phyloP scores from a whole-genome alignment of 1,284 basidiomycete genomes.

The Mycena citricolor region DNA sequence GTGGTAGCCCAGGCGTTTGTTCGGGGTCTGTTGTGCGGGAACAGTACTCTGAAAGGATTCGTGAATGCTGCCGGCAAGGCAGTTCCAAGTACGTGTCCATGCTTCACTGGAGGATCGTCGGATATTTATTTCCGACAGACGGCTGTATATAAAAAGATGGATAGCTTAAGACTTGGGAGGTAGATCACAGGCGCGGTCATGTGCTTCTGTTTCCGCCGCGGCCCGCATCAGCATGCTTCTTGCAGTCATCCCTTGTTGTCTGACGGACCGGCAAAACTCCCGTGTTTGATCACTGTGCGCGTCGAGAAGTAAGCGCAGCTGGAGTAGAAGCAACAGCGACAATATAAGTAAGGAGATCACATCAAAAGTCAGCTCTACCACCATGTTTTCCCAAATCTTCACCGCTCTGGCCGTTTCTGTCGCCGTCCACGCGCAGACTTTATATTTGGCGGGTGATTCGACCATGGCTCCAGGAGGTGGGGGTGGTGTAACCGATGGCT shows the following conservation, averaged over 20 bases:
- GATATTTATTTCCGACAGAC: slow-evolving; percentile 5
- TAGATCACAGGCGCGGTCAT: no score
- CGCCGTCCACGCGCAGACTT: slow-evolving; percentile 19
- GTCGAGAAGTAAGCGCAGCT: no score
- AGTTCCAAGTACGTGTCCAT: slow-evolving; percentile 25
- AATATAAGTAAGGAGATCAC: no score
- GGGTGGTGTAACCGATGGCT: slow-evolving; percentile 35
- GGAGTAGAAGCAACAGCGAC: no score
- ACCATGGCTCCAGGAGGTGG: slow-evolving; percentile 43
- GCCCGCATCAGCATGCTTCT: no score
- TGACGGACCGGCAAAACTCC: no score
- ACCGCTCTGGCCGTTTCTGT: slow-evolving; percentile 10
- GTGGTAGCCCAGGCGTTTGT: slow-evolving; percentile 35
- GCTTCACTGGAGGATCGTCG: no score
- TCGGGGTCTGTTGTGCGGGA: slow-evolving; percentile 26
- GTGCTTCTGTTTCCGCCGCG: slow-evolving; percentile 1
- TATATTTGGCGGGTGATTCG: slow-evolving; percentile 48
- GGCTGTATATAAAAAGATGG: no score
- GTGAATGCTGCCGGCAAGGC: slow-evolving; percentile 27
- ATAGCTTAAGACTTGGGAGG: no score
- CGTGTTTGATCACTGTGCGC: no score
- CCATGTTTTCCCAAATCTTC: slow-evolving; percentile 12
- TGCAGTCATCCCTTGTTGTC: no score
- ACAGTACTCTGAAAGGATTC: slow-evolving; percentile 22
- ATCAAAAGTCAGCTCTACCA: not conserved